A percentile compares a stretch with the other conserved stretches of the same genome.
These are phyloP conservation scores for Aspergillus nidulans DNA, from an alignment of 495 filamentous ascomycete species.

Conservation along the genomic window DNA sequence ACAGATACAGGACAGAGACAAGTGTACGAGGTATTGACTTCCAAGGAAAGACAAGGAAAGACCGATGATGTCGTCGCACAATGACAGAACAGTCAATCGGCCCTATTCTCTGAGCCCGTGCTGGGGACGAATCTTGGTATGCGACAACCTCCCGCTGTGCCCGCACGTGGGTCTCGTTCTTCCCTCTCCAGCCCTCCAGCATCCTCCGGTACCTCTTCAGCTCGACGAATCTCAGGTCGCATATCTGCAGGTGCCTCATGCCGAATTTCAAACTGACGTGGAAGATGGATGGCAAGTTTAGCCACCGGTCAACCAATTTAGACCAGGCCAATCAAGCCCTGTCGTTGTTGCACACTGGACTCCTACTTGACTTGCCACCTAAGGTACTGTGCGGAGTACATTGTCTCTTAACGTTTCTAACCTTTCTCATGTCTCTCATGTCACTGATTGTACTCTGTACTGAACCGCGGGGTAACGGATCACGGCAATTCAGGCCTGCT, in stretches of 20 bases:
- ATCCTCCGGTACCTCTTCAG: not conserved
- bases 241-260: not conserved
- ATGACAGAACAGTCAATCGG: not conserved
- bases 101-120: not conserved
- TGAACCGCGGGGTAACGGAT: slow-evolving; percentile 14
- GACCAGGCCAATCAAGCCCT: not conserved
- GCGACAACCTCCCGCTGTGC: slow-evolving; percentile 11
- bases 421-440: no score
- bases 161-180: slow-evolving; percentile 12
- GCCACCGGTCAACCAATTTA: slow-evolving; percentile 8
- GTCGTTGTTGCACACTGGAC: not conserved
- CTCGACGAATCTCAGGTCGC: not conserved
- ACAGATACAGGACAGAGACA: not conserved
- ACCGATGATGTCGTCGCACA: not conserved
- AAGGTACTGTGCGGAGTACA: not conserved
- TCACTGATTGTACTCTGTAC: not conserved
- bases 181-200: not conserved
- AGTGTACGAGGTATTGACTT: not conserved
- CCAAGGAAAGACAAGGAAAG: not conserved
- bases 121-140: slow-evolving; percentile 5
- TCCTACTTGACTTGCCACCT: not conserved
- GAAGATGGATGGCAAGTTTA: not conserved
- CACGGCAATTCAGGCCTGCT: slow-evolving; percentile 5
- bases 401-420: not conserved
- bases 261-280: slow-evolving; percentile 3